Evolutionary conservation across 2,329 filamentous ascomycete genomes (phyloP), one percentile per base, ranked within the genome.

Genomic region (Hypoxylon sp.): DNA sequence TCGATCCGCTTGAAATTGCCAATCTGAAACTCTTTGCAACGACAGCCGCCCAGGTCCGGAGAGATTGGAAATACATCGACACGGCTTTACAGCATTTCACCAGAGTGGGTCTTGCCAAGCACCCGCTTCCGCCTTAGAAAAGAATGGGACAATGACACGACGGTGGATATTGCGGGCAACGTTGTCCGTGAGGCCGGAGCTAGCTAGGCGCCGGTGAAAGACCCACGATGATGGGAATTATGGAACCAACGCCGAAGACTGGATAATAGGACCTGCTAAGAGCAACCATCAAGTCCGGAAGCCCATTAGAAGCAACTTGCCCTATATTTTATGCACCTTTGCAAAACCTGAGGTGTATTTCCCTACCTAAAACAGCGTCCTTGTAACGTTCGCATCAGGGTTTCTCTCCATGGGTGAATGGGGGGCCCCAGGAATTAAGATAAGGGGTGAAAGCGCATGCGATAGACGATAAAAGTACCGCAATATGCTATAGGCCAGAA

Each of bases 301-400:
- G 30, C 13, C 24, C 24, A 39, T 26, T 24, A 22, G 2, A 48
- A 17, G 11, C 37, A 32, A 19, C 44, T 28, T 48, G 72, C 72
- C 72, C 41, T 73, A 74, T 54, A 62, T 56, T 39, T 64, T 62
- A 47, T 74, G 73, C 49, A 74, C 52, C 46, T 69, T 59, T 24
- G 64, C 47, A 24, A 70, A 70, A 48, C 70, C 69, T 15, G 65
- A 68, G 2, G 71, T 65, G 19, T 73, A 73, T 39, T 70, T 63
- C 13, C 69, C 69, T n/a, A 49, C 48, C 53, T 17, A 52, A 48
- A 17, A 67, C 28, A 46, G 72, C 26, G 55, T 71, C 68, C 37
- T 72, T 73, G 37, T 68, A 75, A 15, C 41, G 71, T 50, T 75
- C 72, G 24, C 69, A 68, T 48, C 59, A 66, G 8, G n/a, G n/a